Conservation (phyloP, 2,329 filamentous ascomycete species). For the Pseudopyricularia javanii region DNA sequence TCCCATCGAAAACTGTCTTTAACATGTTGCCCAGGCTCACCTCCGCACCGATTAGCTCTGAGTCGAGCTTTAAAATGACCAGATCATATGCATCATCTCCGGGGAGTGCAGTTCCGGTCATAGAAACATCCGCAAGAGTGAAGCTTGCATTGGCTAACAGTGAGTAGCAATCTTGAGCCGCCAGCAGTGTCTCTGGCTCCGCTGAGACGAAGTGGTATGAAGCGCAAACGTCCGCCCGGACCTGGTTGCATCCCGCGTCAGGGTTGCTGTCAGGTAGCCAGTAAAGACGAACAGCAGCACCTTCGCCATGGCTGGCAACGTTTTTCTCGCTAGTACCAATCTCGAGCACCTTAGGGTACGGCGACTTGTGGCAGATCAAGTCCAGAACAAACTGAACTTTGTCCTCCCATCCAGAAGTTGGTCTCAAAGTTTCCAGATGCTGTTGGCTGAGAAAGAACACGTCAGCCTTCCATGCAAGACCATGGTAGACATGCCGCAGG, state of each 20-base stretch:
- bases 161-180: not conserved
- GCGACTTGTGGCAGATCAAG: not conserved
- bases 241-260: not conserved
- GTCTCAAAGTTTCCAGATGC: not conserved
- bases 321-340: not conserved
- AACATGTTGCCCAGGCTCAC: not conserved
- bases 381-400: not conserved
- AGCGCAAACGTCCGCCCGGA: not conserved
- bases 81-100: not conserved
- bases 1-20: not conserved
- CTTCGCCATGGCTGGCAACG: not conserved
- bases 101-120: not conserved
- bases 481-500: not conserved
- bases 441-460: not conserved
- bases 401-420: not conserved
- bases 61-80: not conserved
- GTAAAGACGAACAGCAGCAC: not conserved
- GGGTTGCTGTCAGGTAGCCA: not conserved
- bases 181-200: not conserved
- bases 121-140: not conserved
- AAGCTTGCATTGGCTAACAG: not conserved
- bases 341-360: not conserved
- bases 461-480: not conserved
- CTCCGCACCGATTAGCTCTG: not conserved
- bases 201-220: not conserved